Conservation (phyloP, 2,329 filamentous ascomycete species). For the Ascocoryne sarcoides region DNA sequence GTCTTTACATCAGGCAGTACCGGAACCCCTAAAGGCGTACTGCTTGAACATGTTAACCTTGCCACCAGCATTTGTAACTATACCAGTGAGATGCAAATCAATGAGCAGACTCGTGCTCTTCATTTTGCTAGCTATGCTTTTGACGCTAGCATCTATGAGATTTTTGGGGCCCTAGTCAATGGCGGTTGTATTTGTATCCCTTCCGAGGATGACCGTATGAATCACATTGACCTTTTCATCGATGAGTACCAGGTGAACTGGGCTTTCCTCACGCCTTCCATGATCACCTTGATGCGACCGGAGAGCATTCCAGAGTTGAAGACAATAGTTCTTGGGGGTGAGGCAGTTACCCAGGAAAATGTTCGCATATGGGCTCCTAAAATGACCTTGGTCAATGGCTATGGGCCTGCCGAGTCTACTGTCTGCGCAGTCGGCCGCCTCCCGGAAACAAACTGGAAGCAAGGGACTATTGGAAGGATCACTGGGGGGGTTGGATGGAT, state of each 20-base stretch:
- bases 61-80: not conserved
- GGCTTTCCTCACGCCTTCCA: constrained; percentile 24
- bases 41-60: constrained; percentile 18
- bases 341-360: constrained; percentile 12
- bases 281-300: constrained; percentile 21
- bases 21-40: constrained; percentile 21
- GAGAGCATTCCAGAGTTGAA: constrained; percentile 18
- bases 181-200: constrained; percentile 35
- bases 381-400: constrained; percentile 3
- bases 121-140: constrained; percentile 31
- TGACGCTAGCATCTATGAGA: constrained; percentile 31
- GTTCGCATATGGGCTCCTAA: constrained; percentile 1
- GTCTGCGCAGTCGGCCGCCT: not conserved
- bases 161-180: constrained; percentile 24
- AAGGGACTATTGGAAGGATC: too few species aligned
- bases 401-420: constrained; percentile 7
- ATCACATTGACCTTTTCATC: constrained; percentile 29
- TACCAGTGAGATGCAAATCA: not conserved
- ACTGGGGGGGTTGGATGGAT: constrained; percentile 4
- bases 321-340: constrained; percentile 22
- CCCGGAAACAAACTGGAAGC: too few species aligned
- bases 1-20: constrained; percentile 28
- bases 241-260: constrained; percentile 17
- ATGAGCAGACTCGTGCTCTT: constrained; percentile 7
- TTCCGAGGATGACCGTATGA: constrained; percentile 31